Percentiles rank a stretch among this genome's conserved stretches.
Evolutionary conservation across 768 basidiomycete species (phyloP).

Genomic region (Phanerochaete sordida): DNA sequence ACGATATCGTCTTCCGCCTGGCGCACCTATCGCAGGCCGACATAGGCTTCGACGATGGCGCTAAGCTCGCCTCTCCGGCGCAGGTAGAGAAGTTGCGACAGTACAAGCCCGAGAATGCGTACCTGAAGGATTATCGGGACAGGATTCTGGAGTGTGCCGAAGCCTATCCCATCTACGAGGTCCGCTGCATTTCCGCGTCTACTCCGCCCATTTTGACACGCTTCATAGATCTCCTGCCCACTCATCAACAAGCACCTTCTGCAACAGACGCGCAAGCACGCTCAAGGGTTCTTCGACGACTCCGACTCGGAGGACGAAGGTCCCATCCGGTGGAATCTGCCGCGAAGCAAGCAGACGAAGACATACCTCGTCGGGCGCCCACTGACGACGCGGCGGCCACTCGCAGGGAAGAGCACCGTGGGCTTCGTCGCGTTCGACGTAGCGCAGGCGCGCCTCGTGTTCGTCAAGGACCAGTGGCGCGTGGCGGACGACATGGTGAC

Average conservation of each 20-base stretch:
- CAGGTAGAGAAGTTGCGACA: neutral
- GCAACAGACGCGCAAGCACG: too few relatives aligned
- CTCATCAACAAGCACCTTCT: neutral
- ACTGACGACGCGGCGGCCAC: neutral
- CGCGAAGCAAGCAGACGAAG: neutral
- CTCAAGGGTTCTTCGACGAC: too few relatives aligned
- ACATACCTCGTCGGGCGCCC: neutral
- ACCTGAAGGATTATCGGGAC: neutral
- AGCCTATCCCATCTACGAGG: neutral
- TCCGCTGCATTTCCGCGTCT: neutral
- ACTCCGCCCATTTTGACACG: neutral
- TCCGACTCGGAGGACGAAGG: neutral
- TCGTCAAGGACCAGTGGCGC: constrained; percentile 1
- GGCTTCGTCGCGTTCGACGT: neutral
- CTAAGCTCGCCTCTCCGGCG: neutral
- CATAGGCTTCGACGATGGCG: neutral
- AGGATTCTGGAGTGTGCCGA: neutral
- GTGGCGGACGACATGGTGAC: neutral
- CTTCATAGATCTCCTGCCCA: neutral
- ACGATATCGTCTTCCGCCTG: neutral
- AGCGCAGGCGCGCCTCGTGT: neutral
- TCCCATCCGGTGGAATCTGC: neutral
- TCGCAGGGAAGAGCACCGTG: neutral
- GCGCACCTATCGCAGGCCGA: neutral
- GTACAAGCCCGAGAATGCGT: neutral